Base-by-base conservation (phyloP, 2,329 filamentous ascomycete species). In the Fusarium fujikuroi region DNA sequence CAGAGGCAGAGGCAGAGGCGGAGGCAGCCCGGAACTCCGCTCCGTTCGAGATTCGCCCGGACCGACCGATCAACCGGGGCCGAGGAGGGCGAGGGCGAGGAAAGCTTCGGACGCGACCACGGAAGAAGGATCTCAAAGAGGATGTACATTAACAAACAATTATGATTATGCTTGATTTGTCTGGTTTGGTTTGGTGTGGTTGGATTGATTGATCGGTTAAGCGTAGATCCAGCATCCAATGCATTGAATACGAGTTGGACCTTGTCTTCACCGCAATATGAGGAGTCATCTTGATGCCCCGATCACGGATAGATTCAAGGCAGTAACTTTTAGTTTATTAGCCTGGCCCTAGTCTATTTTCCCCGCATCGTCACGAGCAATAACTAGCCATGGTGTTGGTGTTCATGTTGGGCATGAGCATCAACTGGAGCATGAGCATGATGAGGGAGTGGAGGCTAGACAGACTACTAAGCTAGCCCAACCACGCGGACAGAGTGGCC, bases 1-100 rank as follows among this genome's bases (percentile, higher is more conserved):
- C 60, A 59, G 74, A 76, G 74, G 72, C 74, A 67, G 63, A 76
- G 74, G 74, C 60, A 59, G 74, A 76, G 74, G 72, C 74, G 65
- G 63, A 76, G 74, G 74, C 74, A 76, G 61, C 73, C 70, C 61
- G 70, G 61, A 32, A 37, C 25, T 65, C 32, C 25, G 58, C 34
- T 64, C 36, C n/a, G 58, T 44, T 73, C 57, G 60, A 30, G 52
- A 64, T 37, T 34, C 44, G 44, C 28, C 64, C 43, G 65, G 43
- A 49, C 57, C 73, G 71, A 43, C 63, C 69, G 66, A 56, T 52
- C 63, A 64, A 71, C 64, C 74, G 54, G 61, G 66, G 62, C 69
- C 60, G 53, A 49, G 49, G 32, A 46, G 25, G 18, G 25, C 18
- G 44, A 30, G 19, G 15, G 28, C 28, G 21, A 49, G 53, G 60